Percentiles rank a stretch among this genome's conserved stretches.
These are phyloP conservation scores for Forsythia suspensa DNA, from an alignment of 257 asterid genomes.

Conservation along the genomic window DNA sequence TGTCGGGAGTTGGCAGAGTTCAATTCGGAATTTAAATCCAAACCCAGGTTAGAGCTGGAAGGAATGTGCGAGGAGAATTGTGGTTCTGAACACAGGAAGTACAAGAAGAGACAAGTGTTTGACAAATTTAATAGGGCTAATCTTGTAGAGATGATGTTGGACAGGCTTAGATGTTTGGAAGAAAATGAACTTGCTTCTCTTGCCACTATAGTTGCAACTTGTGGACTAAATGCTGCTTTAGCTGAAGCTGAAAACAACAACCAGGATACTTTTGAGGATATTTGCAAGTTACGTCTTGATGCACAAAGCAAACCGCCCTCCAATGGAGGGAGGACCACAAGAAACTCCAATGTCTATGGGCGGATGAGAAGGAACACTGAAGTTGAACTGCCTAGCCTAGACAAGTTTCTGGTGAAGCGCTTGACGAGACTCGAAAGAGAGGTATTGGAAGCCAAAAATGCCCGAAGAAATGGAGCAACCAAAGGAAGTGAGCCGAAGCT, in stretches of 20 bases:
- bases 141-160: slow-evolving; percentile 77
- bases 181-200: slow-evolving; percentile 92
- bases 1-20: slow-evolving; percentile 30
- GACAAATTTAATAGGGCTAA: slow-evolving; percentile 41
- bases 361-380: slow-evolving; percentile 22
- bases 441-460: slow-evolving; percentile 78
- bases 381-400: slow-evolving; percentile 73
- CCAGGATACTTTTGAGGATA: slow-evolving; percentile 18
- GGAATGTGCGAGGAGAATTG: slow-evolving; percentile 17
- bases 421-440: slow-evolving; percentile 91
- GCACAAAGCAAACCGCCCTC: slow-evolving; percentile 32
- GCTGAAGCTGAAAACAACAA: slow-evolving; percentile 42
- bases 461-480: slow-evolving; percentile 41
- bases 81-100: slow-evolving; percentile 22
- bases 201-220: slow-evolving; percentile 93
- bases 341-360: slow-evolving; percentile 24
- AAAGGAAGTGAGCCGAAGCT: slow-evolving; percentile 28
- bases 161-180: slow-evolving; percentile 67
- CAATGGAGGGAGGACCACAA: slow-evolving; percentile 27
- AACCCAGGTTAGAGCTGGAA: slow-evolving; percentile 45
- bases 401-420: slow-evolving; percentile 79
- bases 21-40: slow-evolving; percentile 57
- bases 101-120: slow-evolving; percentile 30
- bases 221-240: slow-evolving; percentile 84
- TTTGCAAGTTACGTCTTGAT: slow-evolving; percentile 25